Conservation (phyloP, 495 filamentous ascomycete genomes). For the Penicillium robsamsonii region DNA sequence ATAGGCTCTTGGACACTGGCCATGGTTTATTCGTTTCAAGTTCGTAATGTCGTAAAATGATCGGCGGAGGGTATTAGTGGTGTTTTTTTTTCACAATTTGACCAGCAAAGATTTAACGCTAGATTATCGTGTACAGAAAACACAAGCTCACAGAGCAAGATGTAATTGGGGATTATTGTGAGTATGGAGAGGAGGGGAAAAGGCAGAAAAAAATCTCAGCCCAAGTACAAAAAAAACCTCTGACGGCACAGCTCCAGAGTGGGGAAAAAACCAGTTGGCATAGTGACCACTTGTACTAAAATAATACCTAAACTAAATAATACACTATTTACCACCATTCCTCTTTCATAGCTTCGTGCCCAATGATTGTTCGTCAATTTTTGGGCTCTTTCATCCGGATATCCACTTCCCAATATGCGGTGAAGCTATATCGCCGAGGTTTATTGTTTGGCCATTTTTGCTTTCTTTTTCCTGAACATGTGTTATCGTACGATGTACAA, state of each 20-base stretch:
- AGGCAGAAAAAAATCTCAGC: conserved; percentile 4
- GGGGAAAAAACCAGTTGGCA: conserved; percentile 11
- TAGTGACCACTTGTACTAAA: conserved; percentile 2
- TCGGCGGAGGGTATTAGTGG: conserved; percentile 2
- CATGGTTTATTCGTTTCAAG: conserved; percentile 11
- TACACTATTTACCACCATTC: no score
- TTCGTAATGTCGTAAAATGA: conserved; percentile 13
- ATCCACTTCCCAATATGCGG: background rate
- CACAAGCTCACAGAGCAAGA: conserved; percentile 10
- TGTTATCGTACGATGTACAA: background rate
- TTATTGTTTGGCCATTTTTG: background rate
- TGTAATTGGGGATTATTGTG: background rate
- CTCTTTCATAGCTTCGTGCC: background rate
- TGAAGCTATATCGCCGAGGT: background rate
- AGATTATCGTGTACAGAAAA: conserved; percentile 9
- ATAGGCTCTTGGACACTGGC: conserved; percentile 7
- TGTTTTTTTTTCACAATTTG: conserved; percentile 6
- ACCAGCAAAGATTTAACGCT: conserved; percentile 15
- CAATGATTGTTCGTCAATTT: background rate
- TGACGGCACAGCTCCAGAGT: conserved; percentile 7
- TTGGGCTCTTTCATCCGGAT: background rate
- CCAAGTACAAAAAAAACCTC: background rate
- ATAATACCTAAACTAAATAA: no score
- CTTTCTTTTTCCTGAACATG: background rate
- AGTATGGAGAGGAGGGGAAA: conserved; percentile 5